Base-by-base conservation (phyloP, 2,329 filamentous ascomycete species). In the Incumbomyces lentus region DNA sequence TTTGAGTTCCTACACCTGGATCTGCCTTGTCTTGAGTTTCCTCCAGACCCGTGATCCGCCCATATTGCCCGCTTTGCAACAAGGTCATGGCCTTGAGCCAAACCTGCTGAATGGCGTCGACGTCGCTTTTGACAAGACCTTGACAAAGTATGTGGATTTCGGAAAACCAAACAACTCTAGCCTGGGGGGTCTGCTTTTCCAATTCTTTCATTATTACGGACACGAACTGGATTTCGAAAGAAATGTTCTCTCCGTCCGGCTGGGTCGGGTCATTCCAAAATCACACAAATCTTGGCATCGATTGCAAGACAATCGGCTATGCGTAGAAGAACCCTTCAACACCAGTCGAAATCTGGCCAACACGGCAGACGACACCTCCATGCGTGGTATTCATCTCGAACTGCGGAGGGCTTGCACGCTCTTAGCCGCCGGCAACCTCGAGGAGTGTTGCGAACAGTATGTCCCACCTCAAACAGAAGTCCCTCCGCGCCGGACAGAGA, bases 1-100 rank as follows among this genome's bases (percentile, higher is more conserved):
- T 6, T 74, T 98, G 50, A 96, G 90, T 65, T 98, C 92, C 14
- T 98, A 98, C 62, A 95, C 92, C 17, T 98, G 92, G 92, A 96
- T 96, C 62, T 98, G 92, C 66, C 79, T 98, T 74, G 94, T 96
- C 55, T 84, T 98, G 62, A 93, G 88, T 56, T 98, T 96, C 60
- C 75, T 98, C 19, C 92, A 98, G 66, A 84, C 87, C 43, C 81
- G 88, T 58, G 75, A 83, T 49, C 85, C 87, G 13, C 85, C 90
- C 0, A 78, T 98, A 46, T 68, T 98, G 17, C 92, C 92, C 3
- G 80, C 85, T 13, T 72, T 98, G 30, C 92, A 96, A 62, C 82
- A 88, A 59, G 74, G 78, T 17, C 73, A 78, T 3, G 75, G 82
- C 55, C 71, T 81, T 54, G 78, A 78, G 56, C 68, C 76, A 44